A percentile compares a stretch with the other conserved stretches of the same genome.
Evolutionary conservation across 176 grass and related monocot genomes (phyloP).

Genomic region (Luzula sylvatica): DNA sequence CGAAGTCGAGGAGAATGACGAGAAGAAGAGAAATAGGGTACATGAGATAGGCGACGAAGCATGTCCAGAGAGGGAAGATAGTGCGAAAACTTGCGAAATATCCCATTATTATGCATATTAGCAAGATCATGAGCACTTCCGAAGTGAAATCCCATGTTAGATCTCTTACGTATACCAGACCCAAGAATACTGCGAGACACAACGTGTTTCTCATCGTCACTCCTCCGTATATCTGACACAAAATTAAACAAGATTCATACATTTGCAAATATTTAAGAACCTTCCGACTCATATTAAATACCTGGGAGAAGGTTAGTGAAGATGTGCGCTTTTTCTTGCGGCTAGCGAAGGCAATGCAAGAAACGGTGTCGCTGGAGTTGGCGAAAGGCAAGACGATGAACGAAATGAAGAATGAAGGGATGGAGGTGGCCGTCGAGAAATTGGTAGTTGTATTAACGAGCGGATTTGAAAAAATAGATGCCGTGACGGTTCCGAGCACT

Average conservation of each 20-base stretch:
- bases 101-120: slow-evolving; percentile 59
- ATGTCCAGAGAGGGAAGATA: slow-evolving; percentile 79
- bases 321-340: slow-evolving; percentile 60
- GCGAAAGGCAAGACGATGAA: slow-evolving; percentile 73
- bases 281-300: too few relatives aligned
- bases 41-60: slow-evolving; percentile 46
- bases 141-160: slow-evolving; percentile 80
- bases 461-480: slow-evolving; percentile 59
- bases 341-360: slow-evolving; percentile 55
- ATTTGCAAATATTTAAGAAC: too few relatives aligned
- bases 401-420: slow-evolving; percentile 81
- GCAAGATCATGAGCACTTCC: slow-evolving; percentile 69
- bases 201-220: slow-evolving; percentile 88
- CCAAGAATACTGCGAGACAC: slow-evolving; percentile 68
- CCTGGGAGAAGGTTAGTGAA: slow-evolving; percentile 77
- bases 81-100: slow-evolving; percentile 76
- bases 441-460: slow-evolving; percentile 58
- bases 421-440: slow-evolving; percentile 55
- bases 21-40: slow-evolving; percentile 54
- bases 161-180: slow-evolving; percentile 58
- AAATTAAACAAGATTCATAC: too few relatives aligned
- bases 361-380: slow-evolving; percentile 73
- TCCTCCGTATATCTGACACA: slow-evolving; percentile 59
- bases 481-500: slow-evolving; percentile 54
- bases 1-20: slow-evolving; percentile 57